These are phyloP conservation scores for Boletales sp. DNA, from an alignment of 768 basidiomycete genomes.

Conservation along the genomic window DNA sequence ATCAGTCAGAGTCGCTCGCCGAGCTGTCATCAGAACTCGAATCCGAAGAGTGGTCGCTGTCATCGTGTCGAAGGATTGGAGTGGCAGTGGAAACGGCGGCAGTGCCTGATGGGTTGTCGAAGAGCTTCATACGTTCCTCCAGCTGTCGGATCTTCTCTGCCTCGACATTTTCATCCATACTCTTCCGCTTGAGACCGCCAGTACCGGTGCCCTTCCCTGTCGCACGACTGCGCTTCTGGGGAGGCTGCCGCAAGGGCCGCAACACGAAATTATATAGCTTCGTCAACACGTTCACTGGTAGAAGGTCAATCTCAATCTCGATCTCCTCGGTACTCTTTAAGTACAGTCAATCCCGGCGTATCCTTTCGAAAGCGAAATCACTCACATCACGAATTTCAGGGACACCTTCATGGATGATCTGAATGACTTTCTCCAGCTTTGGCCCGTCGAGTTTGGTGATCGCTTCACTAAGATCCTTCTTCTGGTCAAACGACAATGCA, in stretches of 20 bases:
- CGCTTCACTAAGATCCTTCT: slow-evolving; percentile 96
- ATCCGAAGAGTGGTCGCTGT: slow-evolving; percentile 77
- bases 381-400: slow-evolving; percentile 92
- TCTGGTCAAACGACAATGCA: slow-evolving; percentile 90
- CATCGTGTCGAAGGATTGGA: slow-evolving; percentile 33
- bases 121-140: slow-evolving; percentile 83
- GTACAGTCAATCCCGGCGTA: slow-evolving; percentile 11
- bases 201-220: slow-evolving; percentile 80
- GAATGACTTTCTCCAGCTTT: slow-evolving; percentile 86
- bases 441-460: slow-evolving; percentile 81
- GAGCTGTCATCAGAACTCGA: slow-evolving; percentile 81
- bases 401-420: slow-evolving; percentile 92
- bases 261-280: slow-evolving; percentile 96
- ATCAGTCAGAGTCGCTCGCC: slow-evolving; percentile 79
- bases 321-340: slow-evolving; percentile 92
- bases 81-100: slow-evolving; percentile 32
- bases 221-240: slow-evolving; percentile 56
- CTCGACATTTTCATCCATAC: slow-evolving; percentile 96
- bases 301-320: slow-evolving; percentile 93
- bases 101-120: slow-evolving; percentile 58
- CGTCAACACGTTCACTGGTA: slow-evolving; percentile 83
- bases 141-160: slow-evolving; percentile 91
- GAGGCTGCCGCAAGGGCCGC: slow-evolving; percentile 66
- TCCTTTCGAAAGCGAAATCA: slow-evolving; percentile 19
- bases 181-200: slow-evolving; percentile 88